Base-by-base conservation (phyloP, 2,329 filamentous ascomycete species). In the Colletotrichum sp. region DNA sequence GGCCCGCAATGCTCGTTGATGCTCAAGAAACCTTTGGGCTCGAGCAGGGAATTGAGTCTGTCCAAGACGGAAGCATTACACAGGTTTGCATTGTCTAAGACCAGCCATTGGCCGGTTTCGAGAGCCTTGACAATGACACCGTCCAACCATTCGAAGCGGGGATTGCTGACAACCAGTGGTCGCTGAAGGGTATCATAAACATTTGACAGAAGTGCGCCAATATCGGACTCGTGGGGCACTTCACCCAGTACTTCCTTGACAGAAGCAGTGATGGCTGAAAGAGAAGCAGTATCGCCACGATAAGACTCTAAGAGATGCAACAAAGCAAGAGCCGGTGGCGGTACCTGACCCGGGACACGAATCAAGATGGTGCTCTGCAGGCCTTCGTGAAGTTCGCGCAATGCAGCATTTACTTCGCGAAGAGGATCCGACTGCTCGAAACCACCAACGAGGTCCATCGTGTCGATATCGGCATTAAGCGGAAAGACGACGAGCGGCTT, bases 21-120 rank as follows among this genome's bases (percentile, higher is more conserved):
- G 80, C 95, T 95, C 27, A 99, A 87, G 77, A 92, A 93, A 1
- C 97, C 97, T 80, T 96, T 93, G 0, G 96, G 96, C 82, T 99
- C 97, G 9, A 98, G 93, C 11, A 99, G 87, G 1, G 97, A 98
- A 83, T 99, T 99, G 68, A 99, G 87, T 77, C 98, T 91, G 84
- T 99, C 97, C 12, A 99, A 90, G 2, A 99, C 97, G 8, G 96
- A 98, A 28, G 96, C 94, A 81, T 94, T 98, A 86, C 98, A 99
- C 73, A 99, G 90, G 81, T 99, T 99, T 76, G 98, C 97, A 84
- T 99, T 98, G 84, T 99, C 97, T 27, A 99, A 91, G 13, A 99
- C 93, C 22, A 99, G 89, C 97, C 97, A 99, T 76, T 96, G 91
- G 16, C 97, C 97, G 79, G 93, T 89, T 81, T 98, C 91, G 13